phyloP scores from a whole-genome alignment of 2,329 filamentous ascomycete species.

The Hypoxylon sp. region DNA sequence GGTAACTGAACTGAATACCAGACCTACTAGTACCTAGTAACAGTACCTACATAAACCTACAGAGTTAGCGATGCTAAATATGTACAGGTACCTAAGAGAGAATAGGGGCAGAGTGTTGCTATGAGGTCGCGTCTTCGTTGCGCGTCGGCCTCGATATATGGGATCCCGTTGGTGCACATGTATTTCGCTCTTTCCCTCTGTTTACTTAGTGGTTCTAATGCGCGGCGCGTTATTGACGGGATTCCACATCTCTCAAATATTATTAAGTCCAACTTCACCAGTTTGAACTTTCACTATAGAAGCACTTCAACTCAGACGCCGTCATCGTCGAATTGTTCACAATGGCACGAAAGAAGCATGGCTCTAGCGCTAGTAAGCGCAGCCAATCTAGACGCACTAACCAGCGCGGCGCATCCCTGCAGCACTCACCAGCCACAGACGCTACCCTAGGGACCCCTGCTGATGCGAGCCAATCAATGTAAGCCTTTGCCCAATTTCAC shows the following conservation, averaged over 20 bases:
- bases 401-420: not conserved
- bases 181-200: not conserved
- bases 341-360: not conserved
- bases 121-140: not conserved
- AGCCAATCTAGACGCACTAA: not conserved
- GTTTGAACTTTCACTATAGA: not conserved
- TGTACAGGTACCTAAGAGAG: not conserved
- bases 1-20: slow-evolving; percentile 3
- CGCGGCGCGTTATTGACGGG: not conserved
- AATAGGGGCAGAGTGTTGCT: not conserved
- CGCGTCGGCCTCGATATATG: not conserved
- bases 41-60: not conserved
- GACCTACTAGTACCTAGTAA: not conserved
- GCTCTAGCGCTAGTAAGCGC: not conserved
- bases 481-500: not conserved
- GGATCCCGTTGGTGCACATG: not conserved
- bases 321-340: not conserved
- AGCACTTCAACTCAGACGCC: not conserved
- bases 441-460: not conserved
- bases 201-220: not conserved
- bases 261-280: not conserved
- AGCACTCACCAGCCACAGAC: not conserved
- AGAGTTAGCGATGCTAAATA: not conserved
- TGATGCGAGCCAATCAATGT: not conserved
- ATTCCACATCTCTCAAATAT: not conserved